Evolutionary conservation across 129 eudicot species (phyloP), one percentile per base, ranked within the genome.

Genomic region (Centella asiatica): DNA sequence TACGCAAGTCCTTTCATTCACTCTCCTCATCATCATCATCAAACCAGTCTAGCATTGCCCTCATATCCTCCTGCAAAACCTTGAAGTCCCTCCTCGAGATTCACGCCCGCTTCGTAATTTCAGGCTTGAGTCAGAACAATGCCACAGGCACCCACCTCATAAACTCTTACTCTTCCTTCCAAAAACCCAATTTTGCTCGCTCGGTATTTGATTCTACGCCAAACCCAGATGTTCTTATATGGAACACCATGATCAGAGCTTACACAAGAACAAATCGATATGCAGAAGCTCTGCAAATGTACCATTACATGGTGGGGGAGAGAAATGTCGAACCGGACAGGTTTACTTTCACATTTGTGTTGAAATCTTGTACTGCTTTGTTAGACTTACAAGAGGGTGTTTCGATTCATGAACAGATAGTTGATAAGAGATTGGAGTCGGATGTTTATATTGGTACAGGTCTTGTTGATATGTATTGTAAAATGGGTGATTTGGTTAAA

Each of bases 391-490:
- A 74, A 25, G 67, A 70, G 76, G 94, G 83, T 47, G 20, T 73
- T 53, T 65, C 53, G 20, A 54, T 81, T 44, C 88, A 85, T 54
- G 44, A 64, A 13, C 62, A 76, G 74, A 75, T 85, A 33, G 60
- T 53, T 65, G 69, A 69, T 7, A 72, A 53, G 58, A 67, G 76
- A 44, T 61, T 85, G 40, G 88, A 81, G 53, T 13, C 26, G 32
- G 94, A 85, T 76, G 81, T 81, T 22, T 85, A 65, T 57, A 85
- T 85, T 40, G 85, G 75, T 28, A 69, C 94, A 28, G 85, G 83
- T 36, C 77, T 85, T 44, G 65, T 85, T 22, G 83, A 85, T 78
- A 60, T 85, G 83, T 81, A 79, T 1, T 81, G 85, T 61, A 85
- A 85, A 63, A 65, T 79, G 72, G 85, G 85, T 31, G 64, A 70